These are phyloP conservation scores for Rhodotorula sp. DNA, from an alignment of 1,284 basidiomycete species.

Conservation along the genomic window DNA sequence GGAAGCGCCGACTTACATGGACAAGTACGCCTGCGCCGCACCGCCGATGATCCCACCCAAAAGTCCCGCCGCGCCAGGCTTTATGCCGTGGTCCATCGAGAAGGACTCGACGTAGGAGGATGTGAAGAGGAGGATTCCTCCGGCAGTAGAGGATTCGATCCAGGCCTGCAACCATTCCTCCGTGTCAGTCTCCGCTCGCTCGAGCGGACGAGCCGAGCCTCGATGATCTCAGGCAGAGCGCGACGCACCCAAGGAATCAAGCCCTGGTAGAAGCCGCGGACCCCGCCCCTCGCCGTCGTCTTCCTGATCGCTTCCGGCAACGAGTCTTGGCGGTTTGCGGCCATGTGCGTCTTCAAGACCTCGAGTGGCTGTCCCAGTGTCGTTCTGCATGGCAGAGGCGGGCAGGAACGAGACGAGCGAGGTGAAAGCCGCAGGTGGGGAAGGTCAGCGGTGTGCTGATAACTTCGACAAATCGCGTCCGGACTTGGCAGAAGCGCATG, in stretches of 20 bases:
- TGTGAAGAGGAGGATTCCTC: slow-evolving; percentile 91
- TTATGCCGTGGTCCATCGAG: slow-evolving; percentile 62
- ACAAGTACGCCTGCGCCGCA: slow-evolving; percentile 96
- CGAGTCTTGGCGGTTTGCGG: slow-evolving; percentile 23
- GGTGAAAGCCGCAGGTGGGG: not conserved
- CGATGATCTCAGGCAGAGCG: not conserved
- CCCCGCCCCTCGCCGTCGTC: slow-evolving; percentile 65
- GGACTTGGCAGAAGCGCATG: not conserved
- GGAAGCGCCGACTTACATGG: slow-evolving; percentile 60
- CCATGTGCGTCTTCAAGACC: slow-evolving; percentile 40
- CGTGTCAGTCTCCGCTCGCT: not conserved
- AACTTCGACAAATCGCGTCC: not conserved
- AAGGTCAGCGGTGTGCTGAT: not conserved
- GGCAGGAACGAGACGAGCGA: too few relatives aligned
- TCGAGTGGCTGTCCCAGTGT: slow-evolving; percentile 34
- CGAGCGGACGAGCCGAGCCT: not conserved
- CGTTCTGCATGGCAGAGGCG: slow-evolving; percentile 4
- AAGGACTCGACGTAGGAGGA: slow-evolving; percentile 87
- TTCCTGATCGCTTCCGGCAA: slow-evolving; percentile 19
- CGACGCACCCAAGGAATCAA: slow-evolving; percentile 85
- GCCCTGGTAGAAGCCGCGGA: slow-evolving; percentile 92
- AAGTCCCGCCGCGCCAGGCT: slow-evolving; percentile 77
- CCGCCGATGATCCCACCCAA: slow-evolving; percentile 96
- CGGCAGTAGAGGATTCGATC: slow-evolving; percentile 81
- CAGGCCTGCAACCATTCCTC: slow-evolving; percentile 16